These are phyloP conservation scores for Coemansia sp. DNA, from an alignment of 192 early-diverging fungal genomes.

Conservation along the genomic window DNA sequence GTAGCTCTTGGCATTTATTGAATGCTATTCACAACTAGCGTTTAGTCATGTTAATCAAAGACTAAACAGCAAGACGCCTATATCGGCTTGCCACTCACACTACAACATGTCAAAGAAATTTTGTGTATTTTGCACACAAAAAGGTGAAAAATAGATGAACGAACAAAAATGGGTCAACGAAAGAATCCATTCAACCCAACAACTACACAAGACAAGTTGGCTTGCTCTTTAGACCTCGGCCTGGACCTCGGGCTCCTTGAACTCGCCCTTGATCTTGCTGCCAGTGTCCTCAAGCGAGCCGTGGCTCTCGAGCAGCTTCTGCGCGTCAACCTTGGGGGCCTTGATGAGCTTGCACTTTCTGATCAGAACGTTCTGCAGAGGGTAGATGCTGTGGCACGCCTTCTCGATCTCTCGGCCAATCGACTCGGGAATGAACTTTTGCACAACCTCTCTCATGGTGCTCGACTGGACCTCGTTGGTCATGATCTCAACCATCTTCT, in stretches of 20 bases:
- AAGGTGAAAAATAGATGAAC: neutral
- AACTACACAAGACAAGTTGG: neutral
- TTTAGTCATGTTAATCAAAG: too few species aligned
- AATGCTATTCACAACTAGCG: too few species aligned
- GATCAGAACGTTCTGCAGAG: conserved; percentile 92
- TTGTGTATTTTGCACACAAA: neutral
- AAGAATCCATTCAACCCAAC: neutral
- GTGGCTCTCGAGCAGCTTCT: conserved; percentile 97
- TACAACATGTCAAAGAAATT: neutral
- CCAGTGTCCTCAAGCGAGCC: conserved; percentile 76
- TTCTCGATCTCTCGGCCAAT: conserved; percentile 99
- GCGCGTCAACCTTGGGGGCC: conserved; percentile 92
- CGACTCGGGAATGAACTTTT: conserved; percentile 94
- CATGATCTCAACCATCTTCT: conserved; percentile 99
- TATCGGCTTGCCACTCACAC: too few species aligned
- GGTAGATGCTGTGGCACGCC: conserved; percentile 97
- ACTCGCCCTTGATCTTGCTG: conserved; percentile 83
- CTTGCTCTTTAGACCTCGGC: conserved; percentile 63
- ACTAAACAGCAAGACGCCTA: too few species aligned
- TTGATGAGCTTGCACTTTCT: conserved; percentile 99
- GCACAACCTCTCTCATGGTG: conserved; percentile 94
- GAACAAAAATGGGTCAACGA: neutral
- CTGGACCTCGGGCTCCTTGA: conserved; percentile 81
- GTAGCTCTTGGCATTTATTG: too few species aligned
- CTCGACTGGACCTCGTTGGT: conserved; percentile 75